Conservation (phyloP, 768 basidiomycete genomes). For the Suillus americanus region DNA sequence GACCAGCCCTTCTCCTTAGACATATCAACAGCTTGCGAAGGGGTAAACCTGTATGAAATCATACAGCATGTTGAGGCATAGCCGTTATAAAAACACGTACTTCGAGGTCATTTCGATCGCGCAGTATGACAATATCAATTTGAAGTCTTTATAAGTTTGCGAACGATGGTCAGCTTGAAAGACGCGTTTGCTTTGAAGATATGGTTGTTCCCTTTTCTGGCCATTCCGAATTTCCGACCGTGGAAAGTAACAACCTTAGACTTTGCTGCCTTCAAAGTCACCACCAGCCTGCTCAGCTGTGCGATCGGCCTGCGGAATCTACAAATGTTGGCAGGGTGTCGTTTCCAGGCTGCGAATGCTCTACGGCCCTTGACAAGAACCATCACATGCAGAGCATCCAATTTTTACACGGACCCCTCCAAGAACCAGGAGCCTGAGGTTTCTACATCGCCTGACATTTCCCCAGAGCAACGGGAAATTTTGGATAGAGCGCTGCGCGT, state of each 20-base stretch:
- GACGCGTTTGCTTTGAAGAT: background rate
- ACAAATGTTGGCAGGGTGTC: background rate
- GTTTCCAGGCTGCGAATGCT: background rate
- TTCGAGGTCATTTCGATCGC: background rate
- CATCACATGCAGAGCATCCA: conserved; percentile 38
- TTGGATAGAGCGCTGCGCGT: conserved; percentile 78
- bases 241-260: background rate
- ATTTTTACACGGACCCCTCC: conserved; percentile 45
- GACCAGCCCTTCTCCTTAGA: conserved; percentile 76
- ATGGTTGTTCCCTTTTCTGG: background rate
- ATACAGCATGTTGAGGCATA: background rate
- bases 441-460: conserved; percentile 58
- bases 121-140: background rate
- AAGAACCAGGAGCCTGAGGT: conserved; percentile 39
- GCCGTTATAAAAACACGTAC: background rate
- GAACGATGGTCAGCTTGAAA: background rate
- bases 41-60: conserved; percentile 49
- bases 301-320: background rate
- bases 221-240: background rate
- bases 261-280: background rate
- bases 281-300: background rate
- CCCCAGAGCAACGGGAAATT: conserved; percentile 44
- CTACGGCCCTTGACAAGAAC: background rate
- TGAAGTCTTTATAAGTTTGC: background rate
- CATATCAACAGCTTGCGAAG: conserved; percentile 53